Percentiles rank a stretch among this genome's conserved stretches.
Evolutionary conservation across 2,329 filamentous ascomycete genomes (phyloP).

Genomic region (Colletotrichum falcatum): DNA sequence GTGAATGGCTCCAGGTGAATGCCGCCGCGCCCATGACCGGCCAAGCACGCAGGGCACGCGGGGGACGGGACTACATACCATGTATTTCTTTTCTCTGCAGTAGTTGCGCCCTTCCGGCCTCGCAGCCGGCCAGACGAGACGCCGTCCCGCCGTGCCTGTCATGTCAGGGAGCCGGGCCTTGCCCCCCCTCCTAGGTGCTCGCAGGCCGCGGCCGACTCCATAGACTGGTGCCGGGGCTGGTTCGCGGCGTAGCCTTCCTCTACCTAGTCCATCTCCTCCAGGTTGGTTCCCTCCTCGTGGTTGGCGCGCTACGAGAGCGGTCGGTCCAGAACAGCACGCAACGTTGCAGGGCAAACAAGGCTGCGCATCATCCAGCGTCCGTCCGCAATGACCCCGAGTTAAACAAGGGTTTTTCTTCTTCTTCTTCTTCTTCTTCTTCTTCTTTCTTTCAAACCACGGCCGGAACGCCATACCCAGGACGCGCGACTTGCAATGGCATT

Average conservation of each 20-base stretch:
- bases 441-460: not conserved
- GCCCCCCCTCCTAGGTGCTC: not conserved
- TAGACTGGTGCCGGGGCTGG: not conserved
- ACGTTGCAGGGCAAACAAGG: constrained; percentile 1
- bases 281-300: not conserved
- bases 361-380: not conserved
- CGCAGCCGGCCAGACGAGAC: not conserved
- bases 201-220: constrained; percentile 1
- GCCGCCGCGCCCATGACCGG: constrained; percentile 14
- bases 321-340: not conserved
- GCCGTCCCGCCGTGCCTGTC: constrained; percentile 6
- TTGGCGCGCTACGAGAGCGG: constrained; percentile 11
- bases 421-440: no score
- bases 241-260: not conserved
- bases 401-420: no score
- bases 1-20: not conserved
- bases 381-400: not conserved
- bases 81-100: not conserved
- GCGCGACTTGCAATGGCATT: not conserved
- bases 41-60: constrained; percentile 9
- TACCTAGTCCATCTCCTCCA: not conserved
- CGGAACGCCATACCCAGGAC: not conserved
- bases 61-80: not conserved
- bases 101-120: constrained; percentile 10
- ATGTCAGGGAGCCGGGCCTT: constrained; percentile 3